A percentile compares a stretch with the other conserved stretches of the same genome.
These are phyloP conservation scores for Pseudogymnoascus sp. DNA, from an alignment of 2,329 filamentous ascomycete species.

Conservation along the genomic window DNA sequence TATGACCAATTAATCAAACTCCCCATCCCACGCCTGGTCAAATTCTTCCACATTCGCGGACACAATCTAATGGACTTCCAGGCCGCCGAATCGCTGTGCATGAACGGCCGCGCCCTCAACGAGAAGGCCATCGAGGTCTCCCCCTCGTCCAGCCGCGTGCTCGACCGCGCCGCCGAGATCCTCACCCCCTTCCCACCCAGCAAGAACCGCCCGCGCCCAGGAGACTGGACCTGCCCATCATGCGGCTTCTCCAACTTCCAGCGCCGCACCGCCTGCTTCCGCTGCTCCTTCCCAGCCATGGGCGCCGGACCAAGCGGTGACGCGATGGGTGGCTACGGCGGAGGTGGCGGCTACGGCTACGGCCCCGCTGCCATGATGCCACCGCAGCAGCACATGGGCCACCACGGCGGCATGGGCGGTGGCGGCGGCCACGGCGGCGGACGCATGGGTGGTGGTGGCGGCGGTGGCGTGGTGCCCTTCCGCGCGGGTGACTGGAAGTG, in stretches of 20 bases:
- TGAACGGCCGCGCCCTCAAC: conserved; percentile 96
- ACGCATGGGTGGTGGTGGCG: conserved; percentile 66
- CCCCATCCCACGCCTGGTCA: conserved; percentile 16
- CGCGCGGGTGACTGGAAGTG: conserved; percentile 99
- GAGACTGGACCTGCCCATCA: conserved; percentile 98
- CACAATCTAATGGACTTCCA: conserved; percentile 35
- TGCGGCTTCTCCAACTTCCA: conserved; percentile 99
- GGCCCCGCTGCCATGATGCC: conserved; percentile 73
- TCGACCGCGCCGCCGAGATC: conserved; percentile 92
- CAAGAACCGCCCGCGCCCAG: conserved; percentile 94
- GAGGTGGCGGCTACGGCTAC: conserved; percentile 51
- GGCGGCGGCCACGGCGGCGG: conserved; percentile 45
- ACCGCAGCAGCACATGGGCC: conserved; percentile 65
- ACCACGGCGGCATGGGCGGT: conserved; percentile 40
- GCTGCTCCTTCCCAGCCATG: conserved; percentile 97
- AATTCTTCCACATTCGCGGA: conserved; percentile 25
- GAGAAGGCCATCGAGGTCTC: conserved; percentile 99
- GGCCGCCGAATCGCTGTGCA: conserved; percentile 96
- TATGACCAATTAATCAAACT: conserved; percentile 22
- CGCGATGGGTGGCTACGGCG: conserved; percentile 54
- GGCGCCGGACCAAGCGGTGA: conserved; percentile 63
- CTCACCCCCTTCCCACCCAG: conserved; percentile 95
- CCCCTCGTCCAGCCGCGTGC: conserved; percentile 89
- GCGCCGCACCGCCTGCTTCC: conserved; percentile 95
- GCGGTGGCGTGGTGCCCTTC: conserved; percentile 86